Base-by-base conservation (phyloP, 2,329 filamentous ascomycete genomes). In the Plenodomus tracheiphilus region DNA sequence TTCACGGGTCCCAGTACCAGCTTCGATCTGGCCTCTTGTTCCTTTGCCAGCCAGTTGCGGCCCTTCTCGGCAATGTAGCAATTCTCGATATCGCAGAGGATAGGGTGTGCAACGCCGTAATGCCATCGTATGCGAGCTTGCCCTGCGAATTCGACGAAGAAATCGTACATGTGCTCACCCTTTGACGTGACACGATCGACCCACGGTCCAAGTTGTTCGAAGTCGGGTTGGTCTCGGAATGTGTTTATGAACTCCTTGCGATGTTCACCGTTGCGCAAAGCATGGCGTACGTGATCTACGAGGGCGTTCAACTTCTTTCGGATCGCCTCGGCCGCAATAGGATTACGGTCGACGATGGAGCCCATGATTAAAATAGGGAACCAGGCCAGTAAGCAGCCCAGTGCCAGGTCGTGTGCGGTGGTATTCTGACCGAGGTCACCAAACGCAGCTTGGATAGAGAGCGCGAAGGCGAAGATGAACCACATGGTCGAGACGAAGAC, bases 301-400 rank as follows among this genome's bases (percentile, higher is more conserved):
- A 77, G 49, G 2, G 63, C 58, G 51, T 76, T 77, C 2, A 77
- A 54, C 43, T 73, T 73, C 18, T 59, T 57, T 2, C 68, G 62
- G 11, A 76, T 73, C 15, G 72, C 65, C 25, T 75, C 71, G 4
- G 74, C 61, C 3, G 75, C 72, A 2, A 74, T 70, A 1, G 74
- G 76, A 43, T 79, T 79, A 15, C 77, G 69, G 48, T 79, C 77
- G 2, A 78, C 69, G 19, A 79, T 77, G 1, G 70, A 72, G 34
- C 71, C 69, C 32, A 77, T 60, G 28, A 79, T 74, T 6, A 79
- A 54, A 7, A 78, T 62, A 0, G 77, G 76, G 2, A 79, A 65
- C 77, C 76, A 79, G 4, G 72, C 68, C 3, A 78, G 63, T 4
- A 79, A 45, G 28, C 76, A 58, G 2, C 77, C 77, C 0, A 79